These are phyloP conservation scores for Hymenoscyphus linearis DNA, from an alignment of 2,329 filamentous ascomycete species.

Conservation along the genomic window DNA sequence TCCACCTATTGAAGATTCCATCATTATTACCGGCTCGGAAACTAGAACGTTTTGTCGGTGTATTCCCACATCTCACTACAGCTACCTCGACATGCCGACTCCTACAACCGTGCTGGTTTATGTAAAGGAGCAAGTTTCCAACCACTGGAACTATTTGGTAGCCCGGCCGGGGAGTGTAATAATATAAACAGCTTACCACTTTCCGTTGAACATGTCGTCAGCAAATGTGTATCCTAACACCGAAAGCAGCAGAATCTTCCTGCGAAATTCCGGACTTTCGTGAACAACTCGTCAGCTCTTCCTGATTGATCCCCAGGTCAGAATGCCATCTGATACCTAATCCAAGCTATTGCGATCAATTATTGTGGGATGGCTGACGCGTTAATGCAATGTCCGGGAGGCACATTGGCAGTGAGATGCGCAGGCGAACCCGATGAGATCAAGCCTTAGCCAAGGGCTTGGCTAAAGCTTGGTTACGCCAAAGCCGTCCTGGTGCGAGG, in stretches of 20 bases:
- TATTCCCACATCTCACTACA: too few species aligned
- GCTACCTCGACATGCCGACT: too few species aligned
- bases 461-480: background rate
- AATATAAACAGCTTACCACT: background rate
- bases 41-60: too few species aligned
- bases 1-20: too few species aligned
- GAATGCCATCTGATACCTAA: background rate
- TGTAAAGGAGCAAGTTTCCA: background rate
- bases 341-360: background rate
- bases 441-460: conserved; percentile 1
- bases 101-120: too few species aligned
- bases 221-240: background rate
- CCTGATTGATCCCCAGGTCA: background rate
- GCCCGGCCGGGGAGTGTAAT: background rate
- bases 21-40: too few species aligned
- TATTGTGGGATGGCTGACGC: background rate
- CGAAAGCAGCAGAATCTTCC: background rate
- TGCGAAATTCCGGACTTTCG: background rate
- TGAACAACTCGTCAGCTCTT: background rate
- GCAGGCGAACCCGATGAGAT: too few species aligned
- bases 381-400: background rate
- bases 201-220: background rate
- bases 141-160: background rate
- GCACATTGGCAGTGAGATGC: background rate
- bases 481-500: background rate